phyloP scores from a whole-genome alignment of 257 asterid species.

The Lavandula angustifolia region DNA sequence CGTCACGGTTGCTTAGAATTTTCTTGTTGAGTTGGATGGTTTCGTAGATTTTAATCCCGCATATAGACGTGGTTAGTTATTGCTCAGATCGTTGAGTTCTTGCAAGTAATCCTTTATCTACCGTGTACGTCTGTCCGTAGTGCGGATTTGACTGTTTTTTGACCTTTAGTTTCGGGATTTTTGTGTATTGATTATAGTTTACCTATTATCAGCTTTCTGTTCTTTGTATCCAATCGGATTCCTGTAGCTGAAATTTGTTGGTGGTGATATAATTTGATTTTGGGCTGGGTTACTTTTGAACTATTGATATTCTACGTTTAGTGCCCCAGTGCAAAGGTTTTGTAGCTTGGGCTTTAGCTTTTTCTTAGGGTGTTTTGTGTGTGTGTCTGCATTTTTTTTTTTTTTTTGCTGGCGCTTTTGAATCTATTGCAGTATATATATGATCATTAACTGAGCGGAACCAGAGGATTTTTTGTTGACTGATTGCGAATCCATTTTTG shows the following conservation, averaged over 20 bases:
- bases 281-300: constrained; percentile 9
- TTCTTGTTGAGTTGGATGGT: too few relatives aligned
- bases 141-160: constrained; percentile 26
- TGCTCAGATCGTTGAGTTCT: constrained; percentile 32
- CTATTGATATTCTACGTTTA: neutral
- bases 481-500: constrained; percentile 15
- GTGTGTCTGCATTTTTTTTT: neutral
- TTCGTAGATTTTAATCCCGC: constrained; percentile 28
- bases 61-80: constrained; percentile 23
- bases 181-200: neutral
- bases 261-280: constrained; percentile 21
- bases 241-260: constrained; percentile 24
- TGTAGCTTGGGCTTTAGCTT: constrained; percentile 22
- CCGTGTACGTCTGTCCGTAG: neutral
- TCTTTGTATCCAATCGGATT: constrained; percentile 24
- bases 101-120: constrained; percentile 5
- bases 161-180: constrained; percentile 10
- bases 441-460: neutral
- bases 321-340: neutral
- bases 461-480: neutral
- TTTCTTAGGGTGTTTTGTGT: neutral
- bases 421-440: neutral
- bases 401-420: constrained; percentile 5
- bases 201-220: neutral
- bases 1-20: too few relatives aligned